A percentile compares a stretch with the other conserved stretches of the same genome.
Evolutionary conservation across 352 stramenopile species (phyloP).

Genomic region (Globisporangium echinulatum): DNA sequence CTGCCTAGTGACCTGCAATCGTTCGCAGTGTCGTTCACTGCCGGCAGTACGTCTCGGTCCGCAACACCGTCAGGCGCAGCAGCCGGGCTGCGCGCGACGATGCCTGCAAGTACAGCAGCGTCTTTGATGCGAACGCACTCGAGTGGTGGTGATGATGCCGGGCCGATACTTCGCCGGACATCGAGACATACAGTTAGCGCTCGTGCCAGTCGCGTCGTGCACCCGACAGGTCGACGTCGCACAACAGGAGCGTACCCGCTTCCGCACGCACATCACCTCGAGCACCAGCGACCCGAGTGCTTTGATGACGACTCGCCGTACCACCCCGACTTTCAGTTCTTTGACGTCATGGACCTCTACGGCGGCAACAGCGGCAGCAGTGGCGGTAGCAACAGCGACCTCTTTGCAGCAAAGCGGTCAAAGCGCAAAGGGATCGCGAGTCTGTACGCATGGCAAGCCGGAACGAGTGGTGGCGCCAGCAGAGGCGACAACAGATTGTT

Average conservation of each 20-base stretch:
- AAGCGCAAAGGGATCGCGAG: not conserved
- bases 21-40: too few relatives aligned
- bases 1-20: too few relatives aligned
- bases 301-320: constrained; percentile 83
- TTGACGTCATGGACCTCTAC: constrained; percentile 25
- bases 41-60: too few relatives aligned
- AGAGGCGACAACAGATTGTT: not conserved
- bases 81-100: too few relatives aligned
- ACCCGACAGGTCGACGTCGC: constrained; percentile 8
- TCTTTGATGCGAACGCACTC: too few relatives aligned
- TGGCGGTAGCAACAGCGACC: constrained; percentile 18
- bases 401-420: constrained; percentile 1
- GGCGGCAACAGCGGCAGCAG: constrained; percentile 10
- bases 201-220: not conserved
- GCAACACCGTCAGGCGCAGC: too few relatives aligned
- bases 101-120: too few relatives aligned
- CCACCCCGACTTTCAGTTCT: constrained; percentile 49
- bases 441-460: constrained; percentile 3
- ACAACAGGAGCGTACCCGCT: too few relatives aligned
- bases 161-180: not conserved
- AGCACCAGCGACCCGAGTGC: constrained; percentile 30
- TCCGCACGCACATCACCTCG: not conserved
- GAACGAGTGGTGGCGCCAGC: not conserved
- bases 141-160: not conserved
- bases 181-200: not conserved